A percentile compares a stretch with the other conserved stretches of the same genome.
These are phyloP conservation scores for Coniochaeta sp. DNA, from an alignment of 2,329 filamentous ascomycete genomes.

Conservation along the genomic window DNA sequence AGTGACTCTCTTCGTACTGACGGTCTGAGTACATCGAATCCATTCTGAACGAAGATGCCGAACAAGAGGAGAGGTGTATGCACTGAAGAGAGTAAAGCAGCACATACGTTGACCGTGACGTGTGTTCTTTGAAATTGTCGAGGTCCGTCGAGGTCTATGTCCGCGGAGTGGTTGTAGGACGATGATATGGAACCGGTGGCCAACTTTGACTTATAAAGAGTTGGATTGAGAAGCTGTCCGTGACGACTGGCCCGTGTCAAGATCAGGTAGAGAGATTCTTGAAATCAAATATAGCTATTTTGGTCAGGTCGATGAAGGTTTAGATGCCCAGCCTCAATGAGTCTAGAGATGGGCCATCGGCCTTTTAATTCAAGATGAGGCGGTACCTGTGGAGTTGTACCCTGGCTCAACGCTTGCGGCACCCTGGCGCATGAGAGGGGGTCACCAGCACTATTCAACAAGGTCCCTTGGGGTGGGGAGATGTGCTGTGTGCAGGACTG, in stretches of 20 bases:
- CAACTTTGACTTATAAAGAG: conserved; percentile 1
- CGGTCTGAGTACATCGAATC: conserved; percentile 12
- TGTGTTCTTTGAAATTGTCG: background rate
- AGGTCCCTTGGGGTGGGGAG: background rate
- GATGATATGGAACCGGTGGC: background rate
- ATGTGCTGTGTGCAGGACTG: background rate
- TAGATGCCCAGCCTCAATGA: conserved; percentile 3
- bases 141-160: background rate
- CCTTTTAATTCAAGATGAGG: conserved; percentile 1
- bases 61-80: conserved; percentile 1
- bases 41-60: conserved; percentile 10
- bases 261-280: conserved; percentile 5
- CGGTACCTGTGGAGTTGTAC: conserved; percentile 1
- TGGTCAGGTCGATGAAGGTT: conserved; percentile 1
- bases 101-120: conserved; percentile 14
- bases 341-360: background rate
- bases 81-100: conserved; percentile 8
- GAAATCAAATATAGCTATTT: conserved; percentile 3
- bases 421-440: background rate
- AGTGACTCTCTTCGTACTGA: conserved; percentile 15
- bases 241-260: background rate
- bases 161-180: background rate
- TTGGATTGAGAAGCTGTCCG: background rate
- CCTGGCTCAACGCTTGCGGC: background rate
- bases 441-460: background rate